Conservation (phyloP, 495 filamentous ascomycete species). For the Penicillium odoratum region DNA sequence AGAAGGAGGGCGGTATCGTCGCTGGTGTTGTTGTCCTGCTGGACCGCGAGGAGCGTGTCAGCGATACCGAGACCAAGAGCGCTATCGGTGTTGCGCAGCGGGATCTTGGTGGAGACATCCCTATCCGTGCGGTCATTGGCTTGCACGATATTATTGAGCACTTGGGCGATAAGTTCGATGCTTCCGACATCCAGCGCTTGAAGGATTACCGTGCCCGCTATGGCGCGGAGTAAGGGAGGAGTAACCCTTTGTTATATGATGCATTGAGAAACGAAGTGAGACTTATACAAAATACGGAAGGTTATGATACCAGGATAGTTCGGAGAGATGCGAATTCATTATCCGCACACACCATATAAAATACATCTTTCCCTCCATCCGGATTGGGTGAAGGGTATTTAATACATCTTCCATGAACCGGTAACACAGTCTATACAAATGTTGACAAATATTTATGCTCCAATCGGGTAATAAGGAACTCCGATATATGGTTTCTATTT, state of each 20-base stretch:
- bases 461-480: conserved; percentile 1
- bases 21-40: conserved; percentile 84
- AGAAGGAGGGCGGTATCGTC: conserved; percentile 74
- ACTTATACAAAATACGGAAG: conserved; percentile 12
- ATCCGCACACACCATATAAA: conserved; percentile 2
- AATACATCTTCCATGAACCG: neutral
- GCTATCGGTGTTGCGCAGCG: conserved; percentile 79
- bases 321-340: conserved; percentile 16
- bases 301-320: conserved; percentile 26
- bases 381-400: neutral
- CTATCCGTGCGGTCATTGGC: conserved; percentile 48
- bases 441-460: neutral
- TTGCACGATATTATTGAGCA: conserved; percentile 78
- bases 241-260: conserved; percentile 4
- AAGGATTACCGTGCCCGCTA: conserved; percentile 80
- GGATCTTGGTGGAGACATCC: conserved; percentile 53
- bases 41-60: conserved; percentile 83
- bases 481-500: neutral
- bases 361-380: neutral
- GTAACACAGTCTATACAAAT: neutral
- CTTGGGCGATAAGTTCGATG: conserved; percentile 46
- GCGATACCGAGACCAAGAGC: conserved; percentile 54
- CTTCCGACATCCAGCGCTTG: conserved; percentile 67
- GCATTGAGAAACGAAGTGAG: conserved; percentile 24
- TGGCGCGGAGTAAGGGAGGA: conserved; percentile 34